Evolutionary conservation across 2,329 filamentous ascomycete genomes (phyloP).

Genomic region (Fusarium siculi): DNA sequence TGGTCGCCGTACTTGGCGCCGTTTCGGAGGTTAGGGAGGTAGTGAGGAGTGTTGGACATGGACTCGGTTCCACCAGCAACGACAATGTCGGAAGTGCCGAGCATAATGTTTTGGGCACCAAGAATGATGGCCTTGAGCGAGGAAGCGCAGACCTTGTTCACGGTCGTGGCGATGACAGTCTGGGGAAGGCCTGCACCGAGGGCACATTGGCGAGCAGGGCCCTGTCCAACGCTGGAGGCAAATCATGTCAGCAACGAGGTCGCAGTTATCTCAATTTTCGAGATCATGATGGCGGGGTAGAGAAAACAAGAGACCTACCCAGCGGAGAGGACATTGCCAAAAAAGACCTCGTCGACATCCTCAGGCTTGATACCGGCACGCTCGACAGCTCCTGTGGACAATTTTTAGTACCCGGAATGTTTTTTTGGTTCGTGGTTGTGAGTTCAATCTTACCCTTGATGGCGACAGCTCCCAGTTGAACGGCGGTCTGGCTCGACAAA

Average conservation of each 20-base stretch:
- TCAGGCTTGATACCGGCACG: constrained; percentile 88
- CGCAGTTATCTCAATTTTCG: not conserved
- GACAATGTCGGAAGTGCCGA: constrained; percentile 90
- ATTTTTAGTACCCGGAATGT: not conserved
- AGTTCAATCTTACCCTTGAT: constrained; percentile 79
- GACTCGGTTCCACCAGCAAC: constrained; percentile 96
- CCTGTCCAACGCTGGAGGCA: constrained; percentile 82
- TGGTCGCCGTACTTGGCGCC: constrained; percentile 96
- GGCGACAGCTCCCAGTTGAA: constrained; percentile 87
- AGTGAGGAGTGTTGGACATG: constrained; percentile 98
- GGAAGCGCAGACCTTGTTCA: constrained; percentile 99
- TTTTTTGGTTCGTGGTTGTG: not conserved
- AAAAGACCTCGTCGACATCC: constrained; percentile 95
- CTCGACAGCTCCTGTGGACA: constrained; percentile 77
- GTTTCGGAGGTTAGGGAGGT: constrained; percentile 85
- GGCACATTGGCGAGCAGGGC: constrained; percentile 93
- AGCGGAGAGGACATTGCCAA: constrained; percentile 97
- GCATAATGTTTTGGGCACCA: constrained; percentile 96
- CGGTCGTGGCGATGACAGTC: constrained; percentile 84
- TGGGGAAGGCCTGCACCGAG: constrained; percentile 87
- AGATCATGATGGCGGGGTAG: constrained; percentile 17
- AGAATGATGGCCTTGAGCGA: constrained; percentile 94
- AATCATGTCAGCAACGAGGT: constrained; percentile 24
- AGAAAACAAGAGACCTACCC: constrained; percentile 68
- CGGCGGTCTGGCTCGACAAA: constrained; percentile 85